Evolutionary conservation across 331 rosid species (phyloP), one percentile per base, ranked within the genome.

Genomic region (Phaseolus coccineus): DNA sequence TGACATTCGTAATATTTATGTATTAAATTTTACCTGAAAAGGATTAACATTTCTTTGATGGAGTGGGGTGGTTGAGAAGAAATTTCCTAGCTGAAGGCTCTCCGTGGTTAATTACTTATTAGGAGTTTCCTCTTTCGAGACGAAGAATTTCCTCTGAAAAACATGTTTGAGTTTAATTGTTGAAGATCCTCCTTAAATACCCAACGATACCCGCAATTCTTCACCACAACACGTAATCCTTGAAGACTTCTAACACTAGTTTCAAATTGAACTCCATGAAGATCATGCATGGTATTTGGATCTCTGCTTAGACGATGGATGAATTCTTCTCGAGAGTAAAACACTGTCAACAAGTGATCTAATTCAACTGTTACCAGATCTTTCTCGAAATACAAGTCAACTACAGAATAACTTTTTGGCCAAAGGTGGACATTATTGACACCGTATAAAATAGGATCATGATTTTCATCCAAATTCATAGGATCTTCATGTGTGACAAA

Each of bases 181-280:
- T 37, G 51, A 10, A 72, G 35, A 35, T 72, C 77, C 1, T 72
- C 25, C 25, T 72, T 13, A 37, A 22, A 55, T 53, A 73, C 53
- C 77, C 39, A 55, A 37, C 68, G 67, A 14, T 55, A 73, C 16
- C 77, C 77, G 9, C 67, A 56, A 6, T 5, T 55, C 2, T 71
- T 31, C 12, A 22, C 57, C 71, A 30, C 48, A 30, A 75, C 0
- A 31, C 22, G 16, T 15, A 77, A 65, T 15, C 66, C 81, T 37
- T 0, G 3, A 14, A 4, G 53, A 35, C 39, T 35, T 4, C 0
- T 0, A 35, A 35, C 6, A 5, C 6, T 0, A 35, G 39, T 35
- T 35, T 4, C 39, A 35, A 35, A 35, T 35, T 33, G 1, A 35
- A 35, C 1, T 35, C 5, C 39, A 3, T 35, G 39, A 35, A 35